A percentile compares a stretch with the other conserved stretches of the same genome.
Conservation (phyloP, 2,329 filamentous ascomycete genomes). For the Aureobasidium pullulans region DNA sequence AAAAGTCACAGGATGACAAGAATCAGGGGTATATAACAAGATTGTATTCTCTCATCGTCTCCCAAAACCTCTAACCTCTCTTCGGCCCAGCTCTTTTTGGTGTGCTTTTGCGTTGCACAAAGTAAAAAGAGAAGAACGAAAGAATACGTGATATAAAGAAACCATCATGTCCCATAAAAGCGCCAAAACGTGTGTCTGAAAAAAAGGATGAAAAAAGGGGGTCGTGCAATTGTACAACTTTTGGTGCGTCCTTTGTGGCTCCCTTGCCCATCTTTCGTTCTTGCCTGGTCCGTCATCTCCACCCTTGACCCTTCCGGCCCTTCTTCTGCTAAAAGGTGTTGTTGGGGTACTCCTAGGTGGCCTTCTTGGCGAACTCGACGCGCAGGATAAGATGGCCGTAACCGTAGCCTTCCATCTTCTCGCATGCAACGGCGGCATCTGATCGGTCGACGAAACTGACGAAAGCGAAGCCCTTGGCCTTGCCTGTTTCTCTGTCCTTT, state of each 20-base stretch:
- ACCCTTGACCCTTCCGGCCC: not conserved
- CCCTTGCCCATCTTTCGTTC: not conserved
- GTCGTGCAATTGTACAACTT: slow-evolving; percentile 3
- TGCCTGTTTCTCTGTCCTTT: slow-evolving; percentile 91
- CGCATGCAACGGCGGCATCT: slow-evolving; percentile 86
- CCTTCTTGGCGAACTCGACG: slow-evolving; percentile 77
- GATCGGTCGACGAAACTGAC: slow-evolving; percentile 89
- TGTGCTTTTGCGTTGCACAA: not conserved
- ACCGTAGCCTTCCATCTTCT: slow-evolving; percentile 94
- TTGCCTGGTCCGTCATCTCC: not conserved
- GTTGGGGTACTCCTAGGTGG: slow-evolving; percentile 21
- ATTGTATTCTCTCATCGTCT: not conserved
- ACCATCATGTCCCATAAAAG: slow-evolving; percentile 2
- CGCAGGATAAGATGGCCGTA: slow-evolving; percentile 81
- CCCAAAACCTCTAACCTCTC: not conserved
- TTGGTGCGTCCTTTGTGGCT: not conserved
- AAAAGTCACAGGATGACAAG: too few species aligned
- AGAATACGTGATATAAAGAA: slow-evolving; percentile 2
- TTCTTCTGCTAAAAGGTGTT: too few species aligned
- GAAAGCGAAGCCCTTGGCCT: slow-evolving; percentile 98
- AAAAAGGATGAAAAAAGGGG: not conserved
- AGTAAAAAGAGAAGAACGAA: not conserved
- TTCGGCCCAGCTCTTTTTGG: not conserved
- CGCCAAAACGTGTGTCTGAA: slow-evolving; percentile 5
- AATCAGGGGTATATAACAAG: slow-evolving; percentile 4